These are phyloP conservation scores for Limtongozyma cylindracea DNA, from an alignment of 805 yeast genomes.

Conservation along the genomic window DNA sequence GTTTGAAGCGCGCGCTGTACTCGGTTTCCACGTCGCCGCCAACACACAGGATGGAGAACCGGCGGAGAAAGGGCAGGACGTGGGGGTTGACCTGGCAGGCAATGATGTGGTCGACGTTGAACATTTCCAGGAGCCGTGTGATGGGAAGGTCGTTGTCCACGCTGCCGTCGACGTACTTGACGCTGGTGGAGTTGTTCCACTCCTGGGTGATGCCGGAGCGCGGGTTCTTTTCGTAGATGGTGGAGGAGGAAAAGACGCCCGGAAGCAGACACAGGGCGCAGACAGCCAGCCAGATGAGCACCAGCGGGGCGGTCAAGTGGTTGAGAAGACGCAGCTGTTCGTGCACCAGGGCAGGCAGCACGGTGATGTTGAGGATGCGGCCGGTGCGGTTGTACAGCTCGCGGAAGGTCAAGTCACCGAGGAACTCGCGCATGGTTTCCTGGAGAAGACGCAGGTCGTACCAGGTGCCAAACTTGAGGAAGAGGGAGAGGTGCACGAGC, in stretches of 20 bases:
- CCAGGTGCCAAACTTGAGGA: conserved; percentile 74
- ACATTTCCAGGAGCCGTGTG: conserved; percentile 80
- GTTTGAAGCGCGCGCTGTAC: conserved; percentile 25
- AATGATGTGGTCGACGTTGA: conserved; percentile 88
- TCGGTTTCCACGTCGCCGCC: conserved; percentile 49
- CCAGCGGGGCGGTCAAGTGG: conserved; percentile 61
- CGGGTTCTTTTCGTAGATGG: conserved; percentile 63
- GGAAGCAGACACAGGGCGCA: conserved; percentile 93
- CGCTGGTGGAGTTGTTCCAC: conserved; percentile 55
- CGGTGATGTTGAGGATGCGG: conserved; percentile 78
- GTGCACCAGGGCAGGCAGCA: conserved; percentile 72
- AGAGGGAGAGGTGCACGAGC: conserved; percentile 15
- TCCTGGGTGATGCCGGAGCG: conserved; percentile 47
- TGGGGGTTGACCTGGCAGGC: conserved; percentile 97
- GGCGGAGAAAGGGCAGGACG: conserved; percentile 67
- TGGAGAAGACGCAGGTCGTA: conserved; percentile 54
- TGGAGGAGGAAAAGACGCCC: conserved; percentile 67
- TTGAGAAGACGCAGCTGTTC: conserved; percentile 77
- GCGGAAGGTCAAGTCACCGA: conserved; percentile 80
- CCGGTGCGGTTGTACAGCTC: conserved; percentile 93
- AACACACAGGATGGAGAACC: conserved; percentile 36
- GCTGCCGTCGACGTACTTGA: conserved; percentile 85
- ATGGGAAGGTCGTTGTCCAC: conserved; percentile 89
- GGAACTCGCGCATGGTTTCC: conserved; percentile 46
- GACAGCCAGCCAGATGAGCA: conserved; percentile 68